Evolutionary conservation across 768 basidiomycete species (phyloP), one percentile per base, ranked within the genome.

Genomic region (Melanogaster broomeanus): DNA sequence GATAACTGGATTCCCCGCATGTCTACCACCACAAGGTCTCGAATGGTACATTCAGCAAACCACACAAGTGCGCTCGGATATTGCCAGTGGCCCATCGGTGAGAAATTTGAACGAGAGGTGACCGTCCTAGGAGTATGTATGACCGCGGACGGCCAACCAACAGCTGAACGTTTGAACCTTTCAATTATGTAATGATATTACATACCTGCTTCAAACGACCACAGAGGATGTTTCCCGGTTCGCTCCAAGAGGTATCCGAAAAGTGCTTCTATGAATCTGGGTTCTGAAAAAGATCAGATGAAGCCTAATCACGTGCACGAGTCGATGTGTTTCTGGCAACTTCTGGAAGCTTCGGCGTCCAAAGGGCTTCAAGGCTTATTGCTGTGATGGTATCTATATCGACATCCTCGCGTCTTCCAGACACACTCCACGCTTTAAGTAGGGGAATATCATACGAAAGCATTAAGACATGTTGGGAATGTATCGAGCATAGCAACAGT

Each of bases 191-290:
- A 30, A 10, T 24, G n/a, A 6, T 18, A 19, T n/a, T 10, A 30
- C 15, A 4, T 12, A 88, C 75, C 63, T 92, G 90, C 72, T 92
- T 92, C 61, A 93, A 69, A 65, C 83, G 85, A 0, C 89, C 90
- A 55, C 90, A 93, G 6, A 92, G 70, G 60, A 92, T 91, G 65
- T 83, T 89, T 18, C 89, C 90, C 1, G 73, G 54, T 18, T 90
- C 88, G 58, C 74, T 72, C 90, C 87, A 90, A 11, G 82, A 82
- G 61, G 92, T 90, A 3, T 78, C 77, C 0, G 85, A 73, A 71
- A 77, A 88, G 57, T 82, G 85, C 81, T 87, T 86, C 85, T 88
- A n/a, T n/a, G n/a, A n/a, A n/a, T n/a, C n/a, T n/a, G n/a, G n/a
- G n/a, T n/a, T n/a, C n/a, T n/a, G n/a, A n/a, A n/a, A n/a, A n/a